Conservation (phyloP, 2,329 filamentous ascomycete species). For the Exophiala spinifera region DNA sequence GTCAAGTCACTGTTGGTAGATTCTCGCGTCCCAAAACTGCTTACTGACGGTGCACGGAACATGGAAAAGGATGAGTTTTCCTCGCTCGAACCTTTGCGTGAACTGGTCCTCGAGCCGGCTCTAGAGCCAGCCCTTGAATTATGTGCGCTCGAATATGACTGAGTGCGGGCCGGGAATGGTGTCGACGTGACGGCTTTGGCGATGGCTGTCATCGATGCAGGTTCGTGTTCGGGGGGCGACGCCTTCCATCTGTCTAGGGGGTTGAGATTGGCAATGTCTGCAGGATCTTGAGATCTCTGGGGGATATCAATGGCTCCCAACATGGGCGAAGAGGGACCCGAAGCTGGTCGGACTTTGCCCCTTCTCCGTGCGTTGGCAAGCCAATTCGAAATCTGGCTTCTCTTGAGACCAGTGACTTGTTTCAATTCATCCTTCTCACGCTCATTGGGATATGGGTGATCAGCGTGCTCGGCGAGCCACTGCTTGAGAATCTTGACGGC, state of each 20-base stretch:
- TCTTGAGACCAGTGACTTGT: conserved; percentile 73
- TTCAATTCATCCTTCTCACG: conserved; percentile 80
- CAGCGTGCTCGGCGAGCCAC: conserved; percentile 76
- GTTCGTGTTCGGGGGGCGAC: conserved; percentile 67
- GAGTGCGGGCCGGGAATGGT: conserved; percentile 31
- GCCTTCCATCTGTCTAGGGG: conserved; percentile 68
- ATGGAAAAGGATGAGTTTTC: conserved; percentile 51
- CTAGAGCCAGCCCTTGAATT: conserved; percentile 36
- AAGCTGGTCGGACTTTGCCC: conserved; percentile 65
- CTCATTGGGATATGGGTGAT: conserved; percentile 84
- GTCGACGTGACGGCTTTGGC: conserved; percentile 55
- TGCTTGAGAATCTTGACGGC: conserved; percentile 77
- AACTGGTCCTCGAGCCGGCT: conserved; percentile 35
- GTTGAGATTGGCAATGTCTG: conserved; percentile 53
- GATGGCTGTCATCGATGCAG: conserved; percentile 63
- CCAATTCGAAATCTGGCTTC: conserved; percentile 87
- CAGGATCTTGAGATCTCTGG: conserved; percentile 34
- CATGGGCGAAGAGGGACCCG: conserved; percentile 66
- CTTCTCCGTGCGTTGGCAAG: conserved; percentile 83
- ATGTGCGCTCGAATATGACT: conserved; percentile 24
- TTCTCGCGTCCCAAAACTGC: conserved; percentile 54
- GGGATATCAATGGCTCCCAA: conserved; percentile 73
- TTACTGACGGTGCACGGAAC: conserved; percentile 51
- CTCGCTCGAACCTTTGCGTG: conserved; percentile 43
- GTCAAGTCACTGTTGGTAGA: conserved; percentile 55